Evolutionary conservation across 768 basidiomycete genomes (phyloP), one percentile per base, ranked within the genome.

Genomic region (Calocybe gangraenosa): DNA sequence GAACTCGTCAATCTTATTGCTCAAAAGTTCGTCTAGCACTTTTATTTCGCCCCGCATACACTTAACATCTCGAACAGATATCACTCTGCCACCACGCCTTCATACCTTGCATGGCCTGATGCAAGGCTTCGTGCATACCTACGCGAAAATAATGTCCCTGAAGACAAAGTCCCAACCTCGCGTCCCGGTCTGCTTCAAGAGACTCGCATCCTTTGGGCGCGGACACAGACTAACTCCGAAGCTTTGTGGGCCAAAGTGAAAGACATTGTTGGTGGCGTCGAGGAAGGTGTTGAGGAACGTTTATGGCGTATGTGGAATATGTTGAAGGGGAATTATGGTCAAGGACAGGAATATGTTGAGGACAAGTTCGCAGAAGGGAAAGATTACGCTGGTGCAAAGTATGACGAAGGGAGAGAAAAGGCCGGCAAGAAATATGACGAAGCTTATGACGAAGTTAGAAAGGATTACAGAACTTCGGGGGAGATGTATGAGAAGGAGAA

Each of bases 21-120:
- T 44, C 74, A 76, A 40, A 87, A 87, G 82, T 89, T 62, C 44
- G 70, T 55, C n/a, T 6, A 4, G 5, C 42, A 10, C 1, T 15
- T 21, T 7, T 3, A 8, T 20, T 19, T 2, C 0, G 14, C 35
- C 44, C 10, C 10, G 37, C 22, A 23, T 23, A 28, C 17, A 22
- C 7, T 14, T 40, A 15, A 17, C 42, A 13, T 15, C 20, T n/a
- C n/a, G n/a, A n/a, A 32, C 56, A 71, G 70, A 44, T 77, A 82
- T 36, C 55, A 56, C 11, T 52, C 59, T 10, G 56, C 61, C 1
- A 56, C 68, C 28, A 73, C 75, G 1, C 72, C 82, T 2, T 68
- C 79, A 2, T 96, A 95, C 65, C 70, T 94, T 40, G 75, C 77
- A 8, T 98, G 95, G 95, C 89, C 91, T 10, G 94, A 97, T 58